These are phyloP conservation scores for Podila epigama DNA, from an alignment of 192 early-diverging fungal species.

Conservation along the genomic window DNA sequence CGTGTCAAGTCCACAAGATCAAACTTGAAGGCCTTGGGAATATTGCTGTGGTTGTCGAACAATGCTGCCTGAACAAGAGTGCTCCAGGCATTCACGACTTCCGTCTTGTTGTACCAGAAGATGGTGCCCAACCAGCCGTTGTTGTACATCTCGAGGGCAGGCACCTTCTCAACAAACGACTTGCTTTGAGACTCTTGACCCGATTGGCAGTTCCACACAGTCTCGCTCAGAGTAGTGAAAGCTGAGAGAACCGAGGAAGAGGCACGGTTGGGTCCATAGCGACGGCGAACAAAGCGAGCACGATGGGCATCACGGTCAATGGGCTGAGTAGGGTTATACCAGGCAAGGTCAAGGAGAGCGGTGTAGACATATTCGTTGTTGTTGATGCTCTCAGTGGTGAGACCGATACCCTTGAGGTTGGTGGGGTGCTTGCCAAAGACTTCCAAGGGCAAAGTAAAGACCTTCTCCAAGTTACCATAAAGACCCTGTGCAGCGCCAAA, in stretches of 20 bases:
- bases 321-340: conserved; percentile 17
- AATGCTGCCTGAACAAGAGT: conserved; percentile 7
- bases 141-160: conserved; percentile 21
- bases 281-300: conserved; percentile 18
- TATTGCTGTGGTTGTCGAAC: not conserved
- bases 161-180: conserved; percentile 34
- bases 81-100: conserved; percentile 34
- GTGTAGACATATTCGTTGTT: conserved; percentile 44
- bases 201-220: conserved; percentile 21
- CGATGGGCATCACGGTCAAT: conserved; percentile 12
- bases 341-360: conserved; percentile 11
- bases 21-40: conserved; percentile 27
- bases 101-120: conserved; percentile 28
- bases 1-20: conserved; percentile 42
- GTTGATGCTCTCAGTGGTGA: conserved; percentile 33
- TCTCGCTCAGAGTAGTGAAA: conserved; percentile 17
- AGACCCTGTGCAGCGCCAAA: conserved; percentile 36
- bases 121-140: conserved; percentile 24
- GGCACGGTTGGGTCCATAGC: conserved; percentile 19
- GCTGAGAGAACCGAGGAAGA: conserved; percentile 16
- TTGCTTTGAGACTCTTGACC: conserved; percentile 16
- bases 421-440: conserved; percentile 13
- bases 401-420: conserved; percentile 25
- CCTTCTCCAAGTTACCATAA: conserved; percentile 9
- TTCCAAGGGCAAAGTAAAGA: conserved; percentile 5